phyloP scores from a whole-genome alignment of 192 early-diverging fungal genomes.

The Diversispora epigaea region DNA sequence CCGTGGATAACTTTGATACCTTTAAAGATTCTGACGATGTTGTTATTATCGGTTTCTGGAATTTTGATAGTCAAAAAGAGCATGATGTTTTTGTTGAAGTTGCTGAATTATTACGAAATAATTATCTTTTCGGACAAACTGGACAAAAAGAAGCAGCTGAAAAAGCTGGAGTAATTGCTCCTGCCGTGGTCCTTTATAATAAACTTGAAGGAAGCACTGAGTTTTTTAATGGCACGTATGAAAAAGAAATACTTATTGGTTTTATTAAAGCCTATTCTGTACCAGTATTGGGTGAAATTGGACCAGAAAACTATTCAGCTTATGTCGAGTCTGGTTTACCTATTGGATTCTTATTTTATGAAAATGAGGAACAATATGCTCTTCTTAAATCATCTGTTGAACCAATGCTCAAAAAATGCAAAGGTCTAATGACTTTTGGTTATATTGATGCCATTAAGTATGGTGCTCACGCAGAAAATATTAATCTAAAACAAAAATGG shows the following conservation, averaged over 20 bases:
- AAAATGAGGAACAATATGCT: constrained; percentile 59
- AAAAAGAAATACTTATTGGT: constrained; percentile 52
- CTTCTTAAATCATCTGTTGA: constrained; percentile 60
- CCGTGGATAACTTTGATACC: constrained; percentile 63
- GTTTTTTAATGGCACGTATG: constrained; percentile 61
- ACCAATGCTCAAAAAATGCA: constrained; percentile 76
- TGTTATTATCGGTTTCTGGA: constrained; percentile 84
- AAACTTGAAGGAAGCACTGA: constrained; percentile 87
- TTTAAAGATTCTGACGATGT: constrained; percentile 87
- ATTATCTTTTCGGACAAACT: constrained; percentile 81
- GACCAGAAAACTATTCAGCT: constrained; percentile 80
- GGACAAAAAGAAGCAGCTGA: constrained; percentile 59
- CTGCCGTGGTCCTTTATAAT: constrained; percentile 83
- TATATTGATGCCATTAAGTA: constrained; percentile 87
- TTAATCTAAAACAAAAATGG: constrained; percentile 89
- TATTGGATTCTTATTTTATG: constrained; percentile 86
- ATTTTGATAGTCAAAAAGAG: constrained; percentile 60
- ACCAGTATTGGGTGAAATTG: constrained; percentile 88
- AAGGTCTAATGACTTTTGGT: constrained; percentile 90
- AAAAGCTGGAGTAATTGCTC: constrained; percentile 53
- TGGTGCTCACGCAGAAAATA: constrained; percentile 81
- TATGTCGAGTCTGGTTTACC: constrained; percentile 90
- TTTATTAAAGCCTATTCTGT: constrained; percentile 83
- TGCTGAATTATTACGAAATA: constrained; percentile 83
- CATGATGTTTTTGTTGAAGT: constrained; percentile 63